Evolutionary conservation across 2,329 filamentous ascomycete genomes (phyloP), one percentile per base, ranked within the genome.

Genomic region (Colletotrichum musicola): DNA sequence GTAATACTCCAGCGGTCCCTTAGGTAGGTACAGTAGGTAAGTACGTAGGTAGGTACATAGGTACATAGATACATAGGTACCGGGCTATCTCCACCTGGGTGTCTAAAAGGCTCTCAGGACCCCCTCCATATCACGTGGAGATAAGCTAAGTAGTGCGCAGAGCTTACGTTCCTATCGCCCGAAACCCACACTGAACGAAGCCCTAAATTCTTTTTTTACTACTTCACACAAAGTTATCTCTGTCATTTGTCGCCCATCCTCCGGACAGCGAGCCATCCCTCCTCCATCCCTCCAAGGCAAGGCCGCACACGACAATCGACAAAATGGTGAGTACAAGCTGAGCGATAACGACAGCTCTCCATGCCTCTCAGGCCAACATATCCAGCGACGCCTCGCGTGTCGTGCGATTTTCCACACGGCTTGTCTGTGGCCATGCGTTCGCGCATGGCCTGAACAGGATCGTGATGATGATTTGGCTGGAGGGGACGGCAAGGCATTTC

Each of bases 381-480:
- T 66, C 60, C n/a, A 66, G 56, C 63, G 22, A 30, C 40, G 57
- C 56, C 50, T 49, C 22, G n/a, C 56, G 74, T 73, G 72, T 74
- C 76, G 64, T 72, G 72, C 71, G 74, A 74, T 76, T 72, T 65
- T 76, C 69, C 73, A 74, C 74, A 76, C 76, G 75, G 79, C 73
- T 72, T 71, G 74, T 76, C 80, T 77, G 82, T 81, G 6, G 14
- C 20, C 49, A 27, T 22, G 80, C 79, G 77, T 79, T 77, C 78
- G 75, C 76, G 81, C 80, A 77, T 35, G 4, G 30, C 77, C 77
- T 75, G 79, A 80, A 80, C 80, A 71, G 73, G 83, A 86, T 88
- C 87, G 89, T 82, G 88, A 89, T 89, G 88, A 89, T 83, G 88
- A 89, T 82, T 83, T 89, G 89, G 88, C 89, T 91, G 87, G 89